A percentile compares a stretch with the other conserved stretches of the same genome.
phyloP scores from a whole-genome alignment of 2,329 filamentous ascomycete species.

The Phyllosticta citriasiana region DNA sequence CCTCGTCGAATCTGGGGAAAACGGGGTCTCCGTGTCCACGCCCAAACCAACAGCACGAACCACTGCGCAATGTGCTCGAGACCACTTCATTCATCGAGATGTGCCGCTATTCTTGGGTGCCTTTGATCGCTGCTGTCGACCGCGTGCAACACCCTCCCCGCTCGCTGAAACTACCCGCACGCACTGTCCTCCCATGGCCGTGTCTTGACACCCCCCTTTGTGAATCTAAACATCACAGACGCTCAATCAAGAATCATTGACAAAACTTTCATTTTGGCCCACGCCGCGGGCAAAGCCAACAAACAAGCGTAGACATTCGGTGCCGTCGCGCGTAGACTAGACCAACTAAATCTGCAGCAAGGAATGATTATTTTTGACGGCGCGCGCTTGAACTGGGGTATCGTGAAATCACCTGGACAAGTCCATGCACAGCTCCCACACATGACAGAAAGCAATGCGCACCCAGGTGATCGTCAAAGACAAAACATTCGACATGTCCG shows the following conservation, averaged over 20 bases:
- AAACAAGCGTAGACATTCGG: neutral
- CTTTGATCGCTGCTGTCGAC: neutral
- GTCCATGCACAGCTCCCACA: neutral
- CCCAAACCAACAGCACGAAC: neutral
- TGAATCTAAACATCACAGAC: neutral
- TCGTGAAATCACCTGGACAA: neutral
- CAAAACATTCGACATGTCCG: neutral
- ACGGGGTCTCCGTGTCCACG: neutral
- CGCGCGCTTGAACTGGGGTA: neutral
- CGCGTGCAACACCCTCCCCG: neutral
- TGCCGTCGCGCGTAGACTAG: neutral
- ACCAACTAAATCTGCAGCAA: neutral
- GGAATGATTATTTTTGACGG: neutral
- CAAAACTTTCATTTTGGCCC: neutral
- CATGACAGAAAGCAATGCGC: neutral
- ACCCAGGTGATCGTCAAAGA: neutral
- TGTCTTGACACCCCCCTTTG: neutral
- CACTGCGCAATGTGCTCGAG: neutral
- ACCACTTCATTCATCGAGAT: neutral
- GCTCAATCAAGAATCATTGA: neutral
- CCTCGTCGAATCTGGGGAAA: neutral
- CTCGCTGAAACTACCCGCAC: neutral
- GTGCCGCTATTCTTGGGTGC: neutral
- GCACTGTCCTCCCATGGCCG: neutral
- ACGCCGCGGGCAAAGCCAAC: neutral